phyloP scores from a whole-genome alignment of 2,329 filamentous ascomycete species.

The Cladophialophora chaetospira region DNA sequence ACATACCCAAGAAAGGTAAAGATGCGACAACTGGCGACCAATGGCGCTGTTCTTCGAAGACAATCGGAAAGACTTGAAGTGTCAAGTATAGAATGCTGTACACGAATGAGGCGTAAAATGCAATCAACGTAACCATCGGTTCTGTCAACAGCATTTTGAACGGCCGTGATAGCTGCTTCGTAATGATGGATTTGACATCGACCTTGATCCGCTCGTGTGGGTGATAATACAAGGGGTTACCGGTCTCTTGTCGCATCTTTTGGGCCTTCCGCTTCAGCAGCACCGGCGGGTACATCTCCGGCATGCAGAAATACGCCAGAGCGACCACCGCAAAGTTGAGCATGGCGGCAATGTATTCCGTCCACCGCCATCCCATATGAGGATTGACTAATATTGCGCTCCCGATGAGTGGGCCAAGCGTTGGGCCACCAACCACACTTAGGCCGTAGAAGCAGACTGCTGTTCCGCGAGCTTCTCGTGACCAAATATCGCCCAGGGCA shows the following conservation, averaged over 20 bases:
- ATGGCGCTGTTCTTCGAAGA: conserved; percentile 44
- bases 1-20: conserved; percentile 50
- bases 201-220: conserved; percentile 50
- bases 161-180: conserved; percentile 47
- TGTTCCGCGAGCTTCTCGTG: conserved; percentile 41
- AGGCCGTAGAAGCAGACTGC: conserved; percentile 45
- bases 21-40: conserved; percentile 47
- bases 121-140: conserved; percentile 51
- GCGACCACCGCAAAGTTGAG: conserved; percentile 38
- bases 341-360: conserved; percentile 49
- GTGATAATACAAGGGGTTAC: conserved; percentile 46
- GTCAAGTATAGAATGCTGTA: conserved; percentile 52
- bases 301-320: conserved; percentile 39
- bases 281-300: conserved; percentile 45
- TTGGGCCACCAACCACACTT: conserved; percentile 45
- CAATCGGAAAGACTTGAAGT: conserved; percentile 52
- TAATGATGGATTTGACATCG: conserved; percentile 43
- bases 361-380: conserved; percentile 50
- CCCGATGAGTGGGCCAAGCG: conserved; percentile 48
- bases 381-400: conserved; percentile 40
- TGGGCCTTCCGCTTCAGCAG: conserved; percentile 45
- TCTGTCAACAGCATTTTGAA: conserved; percentile 51
- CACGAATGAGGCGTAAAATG: conserved; percentile 50
- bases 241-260: conserved; percentile 42
- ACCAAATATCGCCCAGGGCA: conserved; percentile 49